Evolutionary conservation across 2,329 filamentous ascomycete genomes (phyloP).

Genomic region (Aspergillus felis): DNA sequence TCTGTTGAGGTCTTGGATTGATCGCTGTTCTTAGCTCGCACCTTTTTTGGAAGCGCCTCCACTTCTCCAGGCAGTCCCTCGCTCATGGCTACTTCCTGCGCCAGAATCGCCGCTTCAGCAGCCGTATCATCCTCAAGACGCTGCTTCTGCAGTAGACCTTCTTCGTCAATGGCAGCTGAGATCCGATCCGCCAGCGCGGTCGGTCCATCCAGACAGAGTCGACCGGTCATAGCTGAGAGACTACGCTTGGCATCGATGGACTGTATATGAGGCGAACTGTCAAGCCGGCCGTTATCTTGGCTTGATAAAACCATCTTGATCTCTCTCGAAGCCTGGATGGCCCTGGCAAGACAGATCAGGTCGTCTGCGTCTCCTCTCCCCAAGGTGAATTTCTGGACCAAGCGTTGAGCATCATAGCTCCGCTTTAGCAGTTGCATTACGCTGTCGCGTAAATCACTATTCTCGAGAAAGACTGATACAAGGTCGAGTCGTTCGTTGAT

Average conservation of each 20-base stretch:
- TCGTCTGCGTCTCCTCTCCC: slow-evolving; percentile 91
- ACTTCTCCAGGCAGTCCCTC: slow-evolving; percentile 61
- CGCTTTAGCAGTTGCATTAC: slow-evolving; percentile 65
- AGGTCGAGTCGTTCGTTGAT: slow-evolving; percentile 80
- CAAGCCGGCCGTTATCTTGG: slow-evolving; percentile 18
- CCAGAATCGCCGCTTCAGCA: slow-evolving; percentile 66
- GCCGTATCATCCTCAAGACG: slow-evolving; percentile 69
- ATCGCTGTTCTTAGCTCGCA: slow-evolving; percentile 26
- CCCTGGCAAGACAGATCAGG: slow-evolving; percentile 75
- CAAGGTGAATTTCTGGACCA: slow-evolving; percentile 91
- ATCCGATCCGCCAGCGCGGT: slow-evolving; percentile 68
- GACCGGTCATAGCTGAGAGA: slow-evolving; percentile 28
- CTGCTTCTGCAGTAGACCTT: slow-evolving; percentile 78
- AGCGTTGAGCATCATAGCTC: slow-evolving; percentile 79
- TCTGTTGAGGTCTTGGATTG: slow-evolving; percentile 26
- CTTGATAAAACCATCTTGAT: slow-evolving; percentile 45
- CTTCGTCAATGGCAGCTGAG: slow-evolving; percentile 79
- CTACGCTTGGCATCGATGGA: slow-evolving; percentile 20
- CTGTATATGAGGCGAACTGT: slow-evolving; percentile 29
- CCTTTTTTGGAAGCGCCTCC: slow-evolving; percentile 52
- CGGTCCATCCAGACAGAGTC: slow-evolving; percentile 57
- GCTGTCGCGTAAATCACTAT: slow-evolving; percentile 65
- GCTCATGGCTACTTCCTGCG: slow-evolving; percentile 64
- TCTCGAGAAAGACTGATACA: slow-evolving; percentile 68
- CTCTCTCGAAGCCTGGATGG: slow-evolving; percentile 69